Conservation (phyloP, 116 monocot genomes). For the Iris pallida region DNA sequence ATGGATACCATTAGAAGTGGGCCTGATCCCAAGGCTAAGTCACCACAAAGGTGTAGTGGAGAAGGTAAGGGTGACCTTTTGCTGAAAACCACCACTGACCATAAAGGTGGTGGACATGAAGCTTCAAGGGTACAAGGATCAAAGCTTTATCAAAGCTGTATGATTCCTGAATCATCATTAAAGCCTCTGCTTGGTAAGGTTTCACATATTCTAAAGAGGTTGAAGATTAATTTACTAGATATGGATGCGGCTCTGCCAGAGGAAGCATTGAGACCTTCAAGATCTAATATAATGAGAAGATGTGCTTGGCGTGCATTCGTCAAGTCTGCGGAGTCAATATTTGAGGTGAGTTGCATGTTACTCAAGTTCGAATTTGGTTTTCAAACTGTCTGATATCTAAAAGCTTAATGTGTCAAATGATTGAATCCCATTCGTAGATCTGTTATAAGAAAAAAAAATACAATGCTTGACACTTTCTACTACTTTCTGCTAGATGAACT, state of each 20-base stretch:
- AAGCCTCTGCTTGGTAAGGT: constrained; percentile 58
- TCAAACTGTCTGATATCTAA: not conserved
- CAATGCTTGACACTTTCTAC: too few relatives aligned
- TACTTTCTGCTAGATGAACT: too few relatives aligned
- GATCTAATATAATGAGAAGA: constrained; percentile 38
- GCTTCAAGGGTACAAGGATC: constrained; percentile 10
- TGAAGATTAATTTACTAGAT: constrained; percentile 89
- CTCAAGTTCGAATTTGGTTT: not conserved
- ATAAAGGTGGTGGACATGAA: constrained; percentile 4
- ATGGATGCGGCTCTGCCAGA: constrained; percentile 85
- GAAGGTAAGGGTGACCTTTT: constrained; percentile 13
- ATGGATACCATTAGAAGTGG: not conserved
- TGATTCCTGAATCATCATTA: constrained; percentile 59
- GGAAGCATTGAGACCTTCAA: constrained; percentile 59
- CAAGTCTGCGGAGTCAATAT: constrained; percentile 77
- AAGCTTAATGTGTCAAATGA: not conserved
- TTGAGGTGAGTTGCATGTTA: constrained; percentile 44
- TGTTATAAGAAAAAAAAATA: too few relatives aligned
- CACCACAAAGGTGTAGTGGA: constrained; percentile 11
- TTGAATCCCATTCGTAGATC: not conserved
- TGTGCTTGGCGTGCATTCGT: constrained; percentile 87
- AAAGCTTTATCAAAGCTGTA: constrained; percentile 20
- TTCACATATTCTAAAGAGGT: constrained; percentile 51
- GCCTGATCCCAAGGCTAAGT: not conserved
- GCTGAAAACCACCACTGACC: constrained; percentile 4